Evolutionary conservation across 1,284 basidiomycete genomes (phyloP).

Genomic region (Trichosporon sp.): DNA sequence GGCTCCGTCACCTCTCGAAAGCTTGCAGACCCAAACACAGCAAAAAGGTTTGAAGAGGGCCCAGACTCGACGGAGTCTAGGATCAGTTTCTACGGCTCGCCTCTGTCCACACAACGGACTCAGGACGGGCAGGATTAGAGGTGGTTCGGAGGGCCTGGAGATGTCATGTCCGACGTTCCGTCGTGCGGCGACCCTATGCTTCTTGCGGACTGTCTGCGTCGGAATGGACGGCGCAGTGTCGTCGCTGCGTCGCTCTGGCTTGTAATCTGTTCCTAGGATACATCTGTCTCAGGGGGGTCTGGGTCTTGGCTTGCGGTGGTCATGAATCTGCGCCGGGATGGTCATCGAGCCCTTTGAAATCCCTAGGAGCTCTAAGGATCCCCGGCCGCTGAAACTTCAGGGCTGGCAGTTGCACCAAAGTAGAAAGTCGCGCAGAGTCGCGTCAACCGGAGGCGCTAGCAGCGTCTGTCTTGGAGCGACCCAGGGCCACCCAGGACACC

Average conservation of each 20-base stretch:
- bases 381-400: conserved; percentile 17
- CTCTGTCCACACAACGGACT: too few relatives aligned
- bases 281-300: neutral
- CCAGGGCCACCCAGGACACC: neutral
- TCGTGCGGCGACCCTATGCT: neutral
- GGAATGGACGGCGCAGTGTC: conserved; percentile 5
- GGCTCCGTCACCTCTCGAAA: neutral
- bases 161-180: conserved; percentile 6
- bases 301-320: neutral
- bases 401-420: neutral
- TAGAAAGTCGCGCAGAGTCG: conserved; percentile 5
- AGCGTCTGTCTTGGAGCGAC: neutral
- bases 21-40: conserved; percentile 6
- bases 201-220: neutral
- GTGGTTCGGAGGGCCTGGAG: neutral
- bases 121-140: neutral
- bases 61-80: neutral
- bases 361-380: neutral
- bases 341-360: neutral
- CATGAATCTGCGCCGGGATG: conserved; percentile 12
- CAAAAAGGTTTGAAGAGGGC: conserved; percentile 2
- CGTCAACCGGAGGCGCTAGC: neutral
- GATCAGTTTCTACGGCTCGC: neutral
- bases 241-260: neutral
- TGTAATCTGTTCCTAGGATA: neutral